Evolutionary conservation across 2,329 filamentous ascomycete genomes (phyloP), one percentile per base, ranked within the genome.

Genomic region (Colletotrichum nymphaeae): DNA sequence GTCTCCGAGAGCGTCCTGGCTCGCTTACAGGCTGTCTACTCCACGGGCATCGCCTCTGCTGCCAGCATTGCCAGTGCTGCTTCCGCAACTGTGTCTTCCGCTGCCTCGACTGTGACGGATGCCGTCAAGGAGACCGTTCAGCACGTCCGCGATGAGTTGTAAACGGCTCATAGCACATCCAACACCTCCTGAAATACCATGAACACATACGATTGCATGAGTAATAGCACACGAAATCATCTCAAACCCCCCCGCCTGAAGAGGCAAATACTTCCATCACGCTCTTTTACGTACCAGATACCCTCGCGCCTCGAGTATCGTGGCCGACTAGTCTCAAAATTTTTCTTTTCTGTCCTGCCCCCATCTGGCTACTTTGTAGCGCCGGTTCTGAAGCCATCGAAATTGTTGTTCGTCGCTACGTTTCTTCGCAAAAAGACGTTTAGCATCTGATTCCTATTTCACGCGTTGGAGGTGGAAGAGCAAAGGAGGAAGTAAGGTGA

Each of bases 1-100:
- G 97, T 95, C 78, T 95, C 93, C 0, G 93, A 97, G 78, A 95
- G 93, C 72, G 93, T 96, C 3, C 91, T 95, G 82, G 90, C 86
- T 65, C 90, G 93, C 64, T 87, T 97, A 14, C 89, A 90, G 69
- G 92, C 89, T 3, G 93, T 91, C 0, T 97, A 96, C 78, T 90
- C 91, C 28, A 94, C 91, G 0, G 93, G 91, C 1, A 84, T 89
- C 2, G 87, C 90, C 0, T 90, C 87, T 0, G 84, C 88, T 8
- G 86, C 86, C 12, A 87, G 84, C 72, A 73, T 83, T 22, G 81
- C 81, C 16, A 83, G 80, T 57, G 83, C 75, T 22, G 84, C 83
- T 1, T 78, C 77, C 3, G 77, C 74, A 5, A 78, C 76, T 5
- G 75, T 74, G 12, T 67, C 68, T 22, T 74, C 69, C 5, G 72